Conservation (phyloP, 2,329 filamentous ascomycete species). For the Ceratocystis lukuohia region DNA sequence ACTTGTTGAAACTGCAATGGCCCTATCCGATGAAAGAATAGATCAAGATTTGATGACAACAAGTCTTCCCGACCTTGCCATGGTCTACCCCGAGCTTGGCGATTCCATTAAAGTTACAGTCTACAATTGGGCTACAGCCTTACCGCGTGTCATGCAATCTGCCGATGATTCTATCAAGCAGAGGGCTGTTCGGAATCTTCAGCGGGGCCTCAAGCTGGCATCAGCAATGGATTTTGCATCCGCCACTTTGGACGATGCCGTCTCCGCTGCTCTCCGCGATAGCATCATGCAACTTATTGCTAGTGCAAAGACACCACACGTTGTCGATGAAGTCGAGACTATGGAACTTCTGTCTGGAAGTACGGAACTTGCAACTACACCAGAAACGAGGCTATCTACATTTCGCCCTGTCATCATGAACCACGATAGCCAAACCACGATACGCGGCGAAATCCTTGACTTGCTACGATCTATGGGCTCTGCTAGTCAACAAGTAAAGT, state of each 20-base stretch:
- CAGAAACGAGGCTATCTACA: slow-evolving; percentile 18
- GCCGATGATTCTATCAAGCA: slow-evolving; percentile 69
- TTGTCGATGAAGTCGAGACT: slow-evolving; percentile 26
- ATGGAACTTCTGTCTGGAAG: slow-evolving; percentile 16
- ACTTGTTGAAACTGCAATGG: slow-evolving; percentile 68
- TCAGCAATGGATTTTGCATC: slow-evolving; percentile 50
- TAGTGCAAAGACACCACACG: slow-evolving; percentile 24
- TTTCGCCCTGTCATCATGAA: slow-evolving; percentile 52
- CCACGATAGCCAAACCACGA: slow-evolving; percentile 52
- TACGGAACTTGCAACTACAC: slow-evolving; percentile 7
- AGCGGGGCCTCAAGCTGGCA: slow-evolving; percentile 55
- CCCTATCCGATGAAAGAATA: slow-evolving; percentile 36
- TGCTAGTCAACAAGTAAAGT: slow-evolving; percentile 43
- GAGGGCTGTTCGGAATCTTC: slow-evolving; percentile 60
- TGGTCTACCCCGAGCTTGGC: slow-evolving; percentile 46
- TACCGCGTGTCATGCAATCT: slow-evolving; percentile 71
- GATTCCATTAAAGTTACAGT: slow-evolving; percentile 56
- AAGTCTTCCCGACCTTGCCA: slow-evolving; percentile 47
- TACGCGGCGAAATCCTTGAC: slow-evolving; percentile 42
- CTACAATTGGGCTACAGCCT: slow-evolving; percentile 66
- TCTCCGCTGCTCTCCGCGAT: slow-evolving; percentile 59
- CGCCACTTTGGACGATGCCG: slow-evolving; percentile 49
- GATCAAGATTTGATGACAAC: slow-evolving; percentile 32
- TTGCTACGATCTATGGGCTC: slow-evolving; percentile 44
- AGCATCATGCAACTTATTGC: slow-evolving; percentile 39